phyloP scores from a whole-genome alignment of 2,329 filamentous ascomycete genomes.

The Apiospora saccharicola region DNA sequence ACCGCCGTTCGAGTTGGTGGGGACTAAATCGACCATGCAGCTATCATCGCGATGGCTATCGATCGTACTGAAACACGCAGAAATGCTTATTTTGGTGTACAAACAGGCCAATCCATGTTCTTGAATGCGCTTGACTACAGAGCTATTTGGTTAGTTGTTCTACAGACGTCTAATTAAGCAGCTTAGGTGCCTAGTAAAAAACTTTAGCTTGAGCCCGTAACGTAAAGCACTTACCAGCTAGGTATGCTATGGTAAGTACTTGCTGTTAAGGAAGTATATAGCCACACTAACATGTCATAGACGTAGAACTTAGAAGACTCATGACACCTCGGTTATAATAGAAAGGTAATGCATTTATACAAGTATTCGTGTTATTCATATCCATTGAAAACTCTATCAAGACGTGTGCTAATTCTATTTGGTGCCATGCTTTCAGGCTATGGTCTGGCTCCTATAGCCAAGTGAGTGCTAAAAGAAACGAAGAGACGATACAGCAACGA shows the following conservation, averaged over 20 bases:
- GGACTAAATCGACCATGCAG: not conserved
- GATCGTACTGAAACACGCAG: not conserved
- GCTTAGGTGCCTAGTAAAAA: too few species aligned
- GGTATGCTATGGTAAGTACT: too few species aligned
- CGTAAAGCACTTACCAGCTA: too few species aligned
- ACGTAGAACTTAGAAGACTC: not conserved
- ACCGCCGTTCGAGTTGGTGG: not conserved
- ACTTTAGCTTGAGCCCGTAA: too few species aligned
- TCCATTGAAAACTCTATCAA: not conserved
- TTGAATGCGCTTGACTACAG: not conserved
- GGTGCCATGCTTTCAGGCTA: not conserved
- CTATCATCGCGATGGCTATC: not conserved
- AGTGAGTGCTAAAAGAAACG: not conserved
- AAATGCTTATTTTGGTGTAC: not conserved
- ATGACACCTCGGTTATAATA: not conserved
- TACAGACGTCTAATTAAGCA: too few species aligned
- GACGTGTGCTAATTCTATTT: not conserved
- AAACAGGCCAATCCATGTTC: not conserved
- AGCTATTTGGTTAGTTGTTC: not conserved
- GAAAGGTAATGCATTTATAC: not conserved
- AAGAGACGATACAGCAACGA: not conserved
- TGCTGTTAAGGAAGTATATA: too few species aligned
- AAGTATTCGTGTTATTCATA: not conserved
- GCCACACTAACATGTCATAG: too few species aligned
- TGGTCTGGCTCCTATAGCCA: too few species aligned